Percentiles rank a stretch among this genome's conserved stretches.
phyloP scores from a whole-genome alignment of 495 filamentous ascomycete genomes.

The Aspergillus cavernicola region DNA sequence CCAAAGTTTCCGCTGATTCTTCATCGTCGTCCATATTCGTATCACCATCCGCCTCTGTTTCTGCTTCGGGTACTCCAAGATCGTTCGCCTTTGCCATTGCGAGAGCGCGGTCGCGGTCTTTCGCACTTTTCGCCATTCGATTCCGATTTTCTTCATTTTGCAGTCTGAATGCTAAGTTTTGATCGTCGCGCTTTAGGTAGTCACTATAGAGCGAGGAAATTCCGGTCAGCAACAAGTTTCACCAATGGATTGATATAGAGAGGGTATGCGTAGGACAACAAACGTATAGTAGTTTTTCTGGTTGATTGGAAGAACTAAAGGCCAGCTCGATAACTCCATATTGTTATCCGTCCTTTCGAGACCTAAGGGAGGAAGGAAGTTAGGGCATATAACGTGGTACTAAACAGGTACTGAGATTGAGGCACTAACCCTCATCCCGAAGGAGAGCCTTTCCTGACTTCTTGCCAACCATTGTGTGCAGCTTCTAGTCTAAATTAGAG shows the following conservation, averaged over 20 bases:
- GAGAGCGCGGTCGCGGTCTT: constrained; percentile 80
- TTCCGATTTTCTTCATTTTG: constrained; percentile 80
- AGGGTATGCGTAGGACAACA: constrained; percentile 28
- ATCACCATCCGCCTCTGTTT: constrained; percentile 56
- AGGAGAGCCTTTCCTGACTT: constrained; percentile 61
- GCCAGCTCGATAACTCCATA: constrained; percentile 92
- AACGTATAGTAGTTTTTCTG: constrained; percentile 99
- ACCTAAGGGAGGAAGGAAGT: constrained; percentile 46
- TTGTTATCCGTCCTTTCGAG: constrained; percentile 96
- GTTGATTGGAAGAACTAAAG: constrained; percentile 86
- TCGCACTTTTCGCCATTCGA: constrained; percentile 73
- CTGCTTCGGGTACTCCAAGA: constrained; percentile 41
- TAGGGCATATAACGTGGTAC: background rate
- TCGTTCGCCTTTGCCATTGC: constrained; percentile 58
- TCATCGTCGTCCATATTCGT: constrained; percentile 61
- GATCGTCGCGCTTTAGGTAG: constrained; percentile 96
- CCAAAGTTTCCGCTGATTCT: constrained; percentile 56
- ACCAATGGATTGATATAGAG: background rate
- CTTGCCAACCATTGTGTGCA: constrained; percentile 56
- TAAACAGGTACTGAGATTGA: background rate
- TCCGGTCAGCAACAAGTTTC: background rate
- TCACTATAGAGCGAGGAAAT: constrained; percentile 53
- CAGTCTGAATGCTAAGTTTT: constrained; percentile 81
- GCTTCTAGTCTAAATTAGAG: background rate
- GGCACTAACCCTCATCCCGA: constrained; percentile 56